Base-by-base conservation (phyloP, 2,329 filamentous ascomycete species). In the Aureobasidium vineae region DNA sequence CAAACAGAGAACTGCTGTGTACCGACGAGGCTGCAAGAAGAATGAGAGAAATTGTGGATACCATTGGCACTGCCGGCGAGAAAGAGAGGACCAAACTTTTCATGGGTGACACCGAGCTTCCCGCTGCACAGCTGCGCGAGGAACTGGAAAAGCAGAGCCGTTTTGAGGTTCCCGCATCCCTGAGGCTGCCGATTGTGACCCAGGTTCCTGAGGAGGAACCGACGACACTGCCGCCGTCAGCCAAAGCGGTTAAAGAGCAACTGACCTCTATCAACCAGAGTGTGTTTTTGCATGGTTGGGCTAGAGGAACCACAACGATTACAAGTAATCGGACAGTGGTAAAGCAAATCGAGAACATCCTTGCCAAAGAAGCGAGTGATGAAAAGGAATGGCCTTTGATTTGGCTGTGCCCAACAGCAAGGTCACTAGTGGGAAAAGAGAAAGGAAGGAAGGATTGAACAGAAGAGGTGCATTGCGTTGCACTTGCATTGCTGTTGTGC, bases 201-300 rank as follows among this genome's bases (percentile, higher is more conserved):
- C 36, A 54, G 6, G 7, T 10, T 1, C 26, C 49, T 15, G 28
- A 54, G 60, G 73, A 43, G 56, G 67, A 69, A 19, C 71, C 74
- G n/a, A 71, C 74, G 19, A 71, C 77, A 10, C 76, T 87, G 8
- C 84, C 83, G 26, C 68, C 73, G 1, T 76, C 78, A 16, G 79
- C 84, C 15, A 77, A 71, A 47, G 78, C 72, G 70, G 82, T 82
- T 63, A 79, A 73, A 5, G 70, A 79, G 10, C 77, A 80, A 6
- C 78, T 90, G 61, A 86, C 84, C 0, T 76, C 80, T 15, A 86
- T 90, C 66, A 92, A 91, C 71, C 77, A 82, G n/a, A 87, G 88
- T 23, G 89, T 91, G 10, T 91, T 92, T 72, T 79, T 90, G 63
- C 87, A 87, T 72, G 90, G 90, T 19, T 93, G 90, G 90, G 81